Evolutionary conservation across 2,329 filamentous ascomycete genomes (phyloP), one percentile per base, ranked within the genome.

Genomic region (Colletotrichum aenigma): DNA sequence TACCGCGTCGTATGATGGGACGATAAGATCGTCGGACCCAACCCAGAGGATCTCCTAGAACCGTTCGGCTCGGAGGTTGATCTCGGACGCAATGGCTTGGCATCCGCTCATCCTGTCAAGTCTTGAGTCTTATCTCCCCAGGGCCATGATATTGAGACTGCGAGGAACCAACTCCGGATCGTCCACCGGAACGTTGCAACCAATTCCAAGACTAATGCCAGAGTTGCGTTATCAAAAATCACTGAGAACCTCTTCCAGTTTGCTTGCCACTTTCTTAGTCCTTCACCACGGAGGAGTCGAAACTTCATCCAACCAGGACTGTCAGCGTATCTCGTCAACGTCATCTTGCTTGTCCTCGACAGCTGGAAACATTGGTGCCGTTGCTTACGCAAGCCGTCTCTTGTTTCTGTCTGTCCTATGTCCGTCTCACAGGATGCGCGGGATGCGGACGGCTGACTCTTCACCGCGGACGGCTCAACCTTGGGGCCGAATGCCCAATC

Each of bases 11-110:
- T 32, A 21, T 24, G 65, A 75, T 74, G 64, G 36, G 74, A 76
- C 48, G 70, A 69, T 24, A 32, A 62, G 26, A 28, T n/a, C 10
- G 13, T n/a, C 56, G 62, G 32, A 34, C n/a, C 43, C 72, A 61
- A 24, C 9, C 61, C 7, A 56, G 16, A 58, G 60, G 70, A 65
- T 55, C 70, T 52, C 58, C 38, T 61, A 61, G 48, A 55, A 36
- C 18, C 64, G 58, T 38, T 73, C 70, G 70, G 64, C 64, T 74
- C 74, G 73, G 73, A 68, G 26, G n/a, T 48, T 62, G 24, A 64
- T 58, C 56, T 68, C 70, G 74, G 74, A 65, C 24, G n/a, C 28
- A 70, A 62, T 28, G 21, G 28, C 34, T 61, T 61, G 58, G 58
- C 30, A 61, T 21, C 26, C 18, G 28, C 58, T 52, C 16, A 6